Conservation (phyloP, 805 yeast species). For the Yamadazyma paraphyllophila region DNA sequence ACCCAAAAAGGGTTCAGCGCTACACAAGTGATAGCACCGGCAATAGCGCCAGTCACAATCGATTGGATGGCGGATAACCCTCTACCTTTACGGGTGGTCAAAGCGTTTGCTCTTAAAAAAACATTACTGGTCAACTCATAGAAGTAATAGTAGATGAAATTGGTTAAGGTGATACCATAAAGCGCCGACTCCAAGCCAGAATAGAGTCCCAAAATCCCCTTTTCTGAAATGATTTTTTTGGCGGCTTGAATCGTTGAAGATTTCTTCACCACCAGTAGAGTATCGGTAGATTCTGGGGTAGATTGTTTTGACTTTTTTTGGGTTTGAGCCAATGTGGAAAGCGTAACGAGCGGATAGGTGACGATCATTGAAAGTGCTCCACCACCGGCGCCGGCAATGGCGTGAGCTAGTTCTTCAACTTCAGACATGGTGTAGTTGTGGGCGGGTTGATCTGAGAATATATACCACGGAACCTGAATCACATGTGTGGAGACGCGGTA, state of each 20-base stretch:
- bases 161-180: constrained; percentile 81
- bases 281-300: not conserved
- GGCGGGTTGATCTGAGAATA: not conserved
- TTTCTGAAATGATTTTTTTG: constrained; percentile 47
- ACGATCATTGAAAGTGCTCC: constrained; percentile 85
- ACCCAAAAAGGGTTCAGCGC: constrained; percentile 93
- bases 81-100: constrained; percentile 22
- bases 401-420: constrained; percentile 63
- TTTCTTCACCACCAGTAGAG: constrained; percentile 1
- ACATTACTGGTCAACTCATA: constrained; percentile 67
- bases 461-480: not conserved
- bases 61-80: constrained; percentile 64
- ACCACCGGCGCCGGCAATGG: constrained; percentile 92
- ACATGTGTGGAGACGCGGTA: not conserved
- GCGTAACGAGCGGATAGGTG: constrained; percentile 85
- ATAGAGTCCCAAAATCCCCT: constrained; percentile 70
- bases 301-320: constrained; percentile 18
- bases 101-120: constrained; percentile 36
- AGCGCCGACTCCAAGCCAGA: constrained; percentile 87
- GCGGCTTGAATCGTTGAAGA: constrained; percentile 26
- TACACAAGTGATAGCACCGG: constrained; percentile 81
- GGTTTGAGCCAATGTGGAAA: constrained; percentile 89
- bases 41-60: constrained; percentile 75
- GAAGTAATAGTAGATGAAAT: constrained; percentile 86
- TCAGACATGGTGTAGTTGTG: constrained; percentile 2